These are phyloP conservation scores for Paradendryphiella salina DNA, from an alignment of 2,329 filamentous ascomycete species.

Conservation along the genomic window DNA sequence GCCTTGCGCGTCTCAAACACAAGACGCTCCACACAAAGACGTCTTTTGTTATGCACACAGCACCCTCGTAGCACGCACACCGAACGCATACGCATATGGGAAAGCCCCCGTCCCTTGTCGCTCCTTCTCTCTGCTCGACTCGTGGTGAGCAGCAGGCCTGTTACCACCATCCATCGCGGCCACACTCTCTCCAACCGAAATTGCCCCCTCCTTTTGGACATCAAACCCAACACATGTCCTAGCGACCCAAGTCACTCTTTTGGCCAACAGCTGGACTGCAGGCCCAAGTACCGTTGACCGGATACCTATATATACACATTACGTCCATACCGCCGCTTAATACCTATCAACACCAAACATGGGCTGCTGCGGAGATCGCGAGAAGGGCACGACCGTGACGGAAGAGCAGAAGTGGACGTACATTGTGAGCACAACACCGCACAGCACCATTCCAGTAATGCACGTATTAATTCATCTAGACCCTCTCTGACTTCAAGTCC, in stretches of 20 bases:
- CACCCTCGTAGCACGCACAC: slow-evolving; percentile 22
- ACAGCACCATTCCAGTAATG: not conserved
- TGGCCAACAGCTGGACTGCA: slow-evolving; percentile 44
- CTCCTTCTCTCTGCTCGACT: slow-evolving; percentile 33
- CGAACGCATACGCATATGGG: slow-evolving; percentile 16
- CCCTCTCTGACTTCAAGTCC: slow-evolving; percentile 76
- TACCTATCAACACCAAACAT: slow-evolving; percentile 34
- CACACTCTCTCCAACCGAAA: slow-evolving; percentile 13
- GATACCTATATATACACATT: slow-evolving; percentile 25
- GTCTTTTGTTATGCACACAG: slow-evolving; percentile 38
- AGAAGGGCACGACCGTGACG: slow-evolving; percentile 46
- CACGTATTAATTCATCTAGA: slow-evolving; percentile 42
- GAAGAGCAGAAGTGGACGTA: slow-evolving; percentile 77
- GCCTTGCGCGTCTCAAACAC: slow-evolving; percentile 40
- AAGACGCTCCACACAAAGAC: slow-evolving; percentile 29
- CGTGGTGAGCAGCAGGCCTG: slow-evolving; percentile 48
- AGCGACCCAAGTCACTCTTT: slow-evolving; percentile 39
- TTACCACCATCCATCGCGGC: slow-evolving; percentile 35
- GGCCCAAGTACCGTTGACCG: slow-evolving; percentile 40
- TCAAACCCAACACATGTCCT: slow-evolving; percentile 29
- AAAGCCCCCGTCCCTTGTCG: slow-evolving; percentile 28
- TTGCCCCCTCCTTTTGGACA: not conserved
- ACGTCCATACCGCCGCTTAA: slow-evolving; percentile 26
- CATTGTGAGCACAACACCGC: slow-evolving; percentile 65
- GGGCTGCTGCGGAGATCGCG: slow-evolving; percentile 46